Conservation (phyloP, 1,139 yeast genomes). For the Trichomonascaceae sp. region DNA sequence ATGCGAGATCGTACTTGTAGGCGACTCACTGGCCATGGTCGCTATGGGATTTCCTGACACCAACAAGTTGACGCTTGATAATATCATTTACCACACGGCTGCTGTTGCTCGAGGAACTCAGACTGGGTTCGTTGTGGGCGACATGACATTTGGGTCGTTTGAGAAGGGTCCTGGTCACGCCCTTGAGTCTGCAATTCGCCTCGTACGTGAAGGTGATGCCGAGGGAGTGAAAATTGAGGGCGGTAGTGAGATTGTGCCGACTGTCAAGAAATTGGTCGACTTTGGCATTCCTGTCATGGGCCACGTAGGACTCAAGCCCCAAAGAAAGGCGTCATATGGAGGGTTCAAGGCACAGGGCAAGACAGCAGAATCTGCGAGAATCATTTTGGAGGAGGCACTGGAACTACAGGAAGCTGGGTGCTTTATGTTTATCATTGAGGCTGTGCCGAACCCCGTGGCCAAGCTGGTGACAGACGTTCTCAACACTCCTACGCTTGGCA, state of each 20-base stretch:
- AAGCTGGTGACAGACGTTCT: conserved; percentile 45
- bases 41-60: conserved; percentile 74
- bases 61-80: conserved; percentile 61
- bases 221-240: conserved; percentile 88
- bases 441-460: conserved; percentile 72
- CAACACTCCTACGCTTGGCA: conserved; percentile 77
- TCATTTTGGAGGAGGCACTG: conserved; percentile 54
- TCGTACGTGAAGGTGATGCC: conserved; percentile 52
- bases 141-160: conserved; percentile 79
- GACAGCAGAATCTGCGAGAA: conserved; percentile 39
- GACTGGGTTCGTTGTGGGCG: conserved; percentile 63
- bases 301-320: conserved; percentile 90
- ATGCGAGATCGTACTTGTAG: conserved; percentile 64
- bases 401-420: conserved; percentile 69
- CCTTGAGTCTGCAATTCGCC: conserved; percentile 42
- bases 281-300: conserved; percentile 87
- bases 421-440: conserved; percentile 65
- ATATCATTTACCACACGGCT: conserved; percentile 60
- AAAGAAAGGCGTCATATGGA: conserved; percentile 61
- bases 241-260: conserved; percentile 40
- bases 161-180: conserved; percentile 60
- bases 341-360: conserved; percentile 85
- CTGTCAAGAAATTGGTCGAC: conserved; percentile 38
- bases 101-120: conserved; percentile 65
- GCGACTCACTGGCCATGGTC: conserved; percentile 91